Percentiles rank a stretch among this genome's conserved stretches.
These are phyloP conservation scores for Aspergillus haitiensis DNA, from an alignment of 495 filamentous ascomycete genomes.

Conservation along the genomic window DNA sequence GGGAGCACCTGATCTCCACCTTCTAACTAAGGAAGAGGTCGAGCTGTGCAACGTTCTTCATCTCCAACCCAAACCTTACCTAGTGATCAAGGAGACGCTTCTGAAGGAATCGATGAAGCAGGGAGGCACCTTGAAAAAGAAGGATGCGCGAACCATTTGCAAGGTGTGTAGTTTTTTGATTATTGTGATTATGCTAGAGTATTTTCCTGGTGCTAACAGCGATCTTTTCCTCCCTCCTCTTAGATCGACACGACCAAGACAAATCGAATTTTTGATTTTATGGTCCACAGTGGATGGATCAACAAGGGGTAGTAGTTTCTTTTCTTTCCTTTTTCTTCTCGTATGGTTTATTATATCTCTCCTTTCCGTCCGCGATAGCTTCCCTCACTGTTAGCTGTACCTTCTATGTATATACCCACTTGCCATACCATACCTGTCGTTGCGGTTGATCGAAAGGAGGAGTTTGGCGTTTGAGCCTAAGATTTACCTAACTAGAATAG, in stretches of 20 bases:
- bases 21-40: conserved; percentile 79
- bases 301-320: conserved; percentile 56
- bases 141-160: conserved; percentile 71
- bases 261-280: conserved; percentile 85
- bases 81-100: conserved; percentile 88
- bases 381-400: not conserved
- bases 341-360: conserved; percentile 25
- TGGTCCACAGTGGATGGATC: conserved; percentile 91
- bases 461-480: not conserved
- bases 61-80: conserved; percentile 87
- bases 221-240: conserved; percentile 17
- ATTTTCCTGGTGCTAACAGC: not conserved
- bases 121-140: conserved; percentile 87
- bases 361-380: not conserved
- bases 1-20: conserved; percentile 74
- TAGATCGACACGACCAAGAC: conserved; percentile 66
- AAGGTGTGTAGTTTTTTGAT: conserved; percentile 44
- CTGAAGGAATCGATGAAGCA: conserved; percentile 85
- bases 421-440: not conserved
- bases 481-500: not conserved
- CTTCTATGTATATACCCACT: no score
- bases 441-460: not conserved
- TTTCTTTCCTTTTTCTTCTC: conserved; percentile 18
- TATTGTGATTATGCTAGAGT: not conserved
- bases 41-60: conserved; percentile 81